These are phyloP conservation scores for Cercospora canescens DNA, from an alignment of 2,329 filamentous ascomycete genomes.

Conservation along the genomic window DNA sequence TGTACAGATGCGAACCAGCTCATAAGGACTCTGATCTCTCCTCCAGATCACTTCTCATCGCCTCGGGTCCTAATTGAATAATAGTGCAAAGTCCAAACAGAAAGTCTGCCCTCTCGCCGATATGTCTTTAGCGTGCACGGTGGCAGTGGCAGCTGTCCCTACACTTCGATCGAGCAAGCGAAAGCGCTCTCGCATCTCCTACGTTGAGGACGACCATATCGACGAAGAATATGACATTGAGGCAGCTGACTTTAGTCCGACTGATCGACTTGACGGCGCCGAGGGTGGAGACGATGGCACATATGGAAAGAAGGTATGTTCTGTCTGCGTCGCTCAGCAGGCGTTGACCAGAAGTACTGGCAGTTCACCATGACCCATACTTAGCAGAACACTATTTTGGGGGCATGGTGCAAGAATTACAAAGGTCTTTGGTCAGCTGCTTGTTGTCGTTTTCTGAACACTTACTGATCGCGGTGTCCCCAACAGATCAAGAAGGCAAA, in stretches of 20 bases:
- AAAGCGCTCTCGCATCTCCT: constrained; percentile 31
- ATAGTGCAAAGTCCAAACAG: too few species aligned
- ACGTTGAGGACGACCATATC: constrained; percentile 27
- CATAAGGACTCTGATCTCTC: neutral
- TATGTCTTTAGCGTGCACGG: neutral
- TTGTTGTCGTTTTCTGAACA: neutral
- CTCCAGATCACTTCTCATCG: too few species aligned
- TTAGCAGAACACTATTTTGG: neutral
- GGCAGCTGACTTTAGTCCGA: constrained; percentile 4
- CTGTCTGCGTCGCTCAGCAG: neutral
- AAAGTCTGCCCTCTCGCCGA: too few species aligned
- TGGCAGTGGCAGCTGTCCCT: neutral
- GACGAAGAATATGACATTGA: constrained; percentile 6
- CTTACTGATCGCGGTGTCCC: neutral
- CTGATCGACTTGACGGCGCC: neutral
- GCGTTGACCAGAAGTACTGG: neutral
- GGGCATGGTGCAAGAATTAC: neutral
- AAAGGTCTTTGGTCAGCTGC: neutral
- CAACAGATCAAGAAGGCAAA: constrained; percentile 10
- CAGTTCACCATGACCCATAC: neutral
- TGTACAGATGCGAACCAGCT: neutral
- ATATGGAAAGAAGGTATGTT: constrained; percentile 23
- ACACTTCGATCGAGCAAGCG: constrained; percentile 27
- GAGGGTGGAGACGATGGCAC: constrained; percentile 7
- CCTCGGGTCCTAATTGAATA: too few species aligned